phyloP scores from a whole-genome alignment of 306 rosid species.

The Quillaja saponaria region DNA sequence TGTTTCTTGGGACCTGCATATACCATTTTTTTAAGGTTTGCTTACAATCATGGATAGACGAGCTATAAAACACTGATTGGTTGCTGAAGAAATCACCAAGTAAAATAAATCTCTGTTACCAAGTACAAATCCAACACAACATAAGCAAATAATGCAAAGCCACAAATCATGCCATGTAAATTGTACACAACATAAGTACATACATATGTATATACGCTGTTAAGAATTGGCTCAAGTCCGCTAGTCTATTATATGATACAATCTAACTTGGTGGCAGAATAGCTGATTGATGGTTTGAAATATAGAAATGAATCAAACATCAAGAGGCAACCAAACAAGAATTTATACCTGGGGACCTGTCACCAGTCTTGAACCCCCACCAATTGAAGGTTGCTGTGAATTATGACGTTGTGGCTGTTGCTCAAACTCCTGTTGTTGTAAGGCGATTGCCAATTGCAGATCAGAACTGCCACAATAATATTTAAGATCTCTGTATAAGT shows the following conservation, averaged over 20 bases:
- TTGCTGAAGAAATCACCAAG: not conserved
- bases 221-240: not conserved
- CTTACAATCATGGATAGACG: not conserved
- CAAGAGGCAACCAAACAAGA: constrained; percentile 13
- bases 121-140: not conserved
- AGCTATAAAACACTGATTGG: not conserved
- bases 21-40: constrained; percentile 7
- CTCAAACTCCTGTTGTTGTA: constrained; percentile 97
- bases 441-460: constrained; percentile 89
- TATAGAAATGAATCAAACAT: not conserved
- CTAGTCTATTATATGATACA: not conserved
- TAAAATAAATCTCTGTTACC: not conserved
- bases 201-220: not conserved
- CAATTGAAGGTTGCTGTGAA: constrained; percentile 54
- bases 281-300: not conserved
- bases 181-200: not conserved
- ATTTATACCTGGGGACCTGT: constrained; percentile 86
- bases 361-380: constrained; percentile 65
- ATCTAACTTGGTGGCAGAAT: not conserved
- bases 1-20: constrained; percentile 66
- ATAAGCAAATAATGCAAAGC: too few relatives aligned
- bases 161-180: too few relatives aligned
- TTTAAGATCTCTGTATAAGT: constrained; percentile 6
- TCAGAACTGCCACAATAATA: constrained; percentile 68
- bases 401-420: constrained; percentile 73